phyloP scores from a whole-genome alignment of 2,329 filamentous ascomycete genomes.

The Sarocladium strictum region DNA sequence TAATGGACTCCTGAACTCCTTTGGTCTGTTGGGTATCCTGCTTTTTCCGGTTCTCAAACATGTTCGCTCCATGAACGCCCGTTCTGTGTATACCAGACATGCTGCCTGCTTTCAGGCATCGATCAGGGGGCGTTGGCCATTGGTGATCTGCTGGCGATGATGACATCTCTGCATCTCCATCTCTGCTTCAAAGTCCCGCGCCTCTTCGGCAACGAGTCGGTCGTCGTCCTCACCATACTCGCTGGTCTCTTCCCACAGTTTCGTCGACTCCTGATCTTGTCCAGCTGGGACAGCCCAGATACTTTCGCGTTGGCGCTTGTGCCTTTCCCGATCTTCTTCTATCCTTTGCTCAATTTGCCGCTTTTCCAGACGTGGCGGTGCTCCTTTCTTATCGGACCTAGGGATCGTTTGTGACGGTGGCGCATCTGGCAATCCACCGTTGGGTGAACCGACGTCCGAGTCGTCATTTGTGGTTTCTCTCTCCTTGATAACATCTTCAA shows the following conservation, averaged over 20 bases:
- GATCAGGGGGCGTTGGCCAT: conserved; percentile 22
- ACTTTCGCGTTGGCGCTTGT: conserved; percentile 84
- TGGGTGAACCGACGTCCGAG: conserved; percentile 45
- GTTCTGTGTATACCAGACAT: background rate
- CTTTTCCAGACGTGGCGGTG: conserved; percentile 59
- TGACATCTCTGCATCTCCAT: conserved; percentile 34
- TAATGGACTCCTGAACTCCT: background rate
- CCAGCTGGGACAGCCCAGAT: conserved; percentile 78
- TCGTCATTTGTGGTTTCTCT: conserved; percentile 62
- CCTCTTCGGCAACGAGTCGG: conserved; percentile 69
- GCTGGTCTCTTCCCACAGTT: conserved; percentile 81
- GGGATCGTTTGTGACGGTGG: conserved; percentile 35
- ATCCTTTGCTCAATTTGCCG: conserved; percentile 91
- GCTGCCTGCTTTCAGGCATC: background rate
- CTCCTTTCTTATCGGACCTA: conserved; percentile 25
- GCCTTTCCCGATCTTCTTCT: conserved; percentile 91
- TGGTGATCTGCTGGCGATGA: conserved; percentile 28
- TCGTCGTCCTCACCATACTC: conserved; percentile 86
- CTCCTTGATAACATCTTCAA: conserved; percentile 77
- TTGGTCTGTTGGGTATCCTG: background rate
- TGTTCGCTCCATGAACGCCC: background rate
- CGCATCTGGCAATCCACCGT: conserved; percentile 34
- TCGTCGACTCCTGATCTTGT: conserved; percentile 65
- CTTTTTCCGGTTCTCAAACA: background rate
- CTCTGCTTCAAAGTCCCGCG: conserved; percentile 38